Conservation (phyloP, 345 rosid genomes). For the Erysimum cheiranthoides region DNA sequence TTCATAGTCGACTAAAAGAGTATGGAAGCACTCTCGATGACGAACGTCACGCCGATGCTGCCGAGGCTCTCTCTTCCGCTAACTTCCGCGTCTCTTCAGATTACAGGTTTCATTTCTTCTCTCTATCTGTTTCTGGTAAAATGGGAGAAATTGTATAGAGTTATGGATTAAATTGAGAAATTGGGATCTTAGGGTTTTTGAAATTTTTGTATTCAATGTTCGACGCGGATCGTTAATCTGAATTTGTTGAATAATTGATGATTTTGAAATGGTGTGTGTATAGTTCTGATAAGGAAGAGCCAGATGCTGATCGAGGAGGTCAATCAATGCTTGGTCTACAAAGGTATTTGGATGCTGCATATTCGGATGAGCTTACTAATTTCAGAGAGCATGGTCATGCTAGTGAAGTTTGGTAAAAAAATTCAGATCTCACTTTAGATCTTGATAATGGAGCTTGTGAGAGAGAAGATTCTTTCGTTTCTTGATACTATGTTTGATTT, state of each 20-base stretch:
- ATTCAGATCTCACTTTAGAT: constrained; percentile 19
- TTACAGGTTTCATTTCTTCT: constrained; percentile 53
- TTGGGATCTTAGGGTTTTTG: constrained; percentile 38
- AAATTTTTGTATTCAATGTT: background rate
- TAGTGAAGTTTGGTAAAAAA: constrained; percentile 88
- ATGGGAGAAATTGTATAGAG: background rate
- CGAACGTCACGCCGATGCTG: constrained; percentile 96
- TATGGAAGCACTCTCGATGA: constrained; percentile 98
- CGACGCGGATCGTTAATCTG: background rate
- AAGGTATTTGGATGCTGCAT: constrained; percentile 95
- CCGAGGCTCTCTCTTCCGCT: constrained; percentile 81
- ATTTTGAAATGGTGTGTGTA: constrained; percentile 28
- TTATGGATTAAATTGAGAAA: background rate
- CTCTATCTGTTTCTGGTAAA: background rate
- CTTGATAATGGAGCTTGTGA: background rate
- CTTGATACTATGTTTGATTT: constrained; percentile 11
- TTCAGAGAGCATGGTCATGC: constrained; percentile 90
- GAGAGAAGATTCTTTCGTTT: background rate
- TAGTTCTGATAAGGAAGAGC: constrained; percentile 96
- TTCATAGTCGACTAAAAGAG: constrained; percentile 98
- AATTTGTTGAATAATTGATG: constrained; percentile 23
- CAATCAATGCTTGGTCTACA: constrained; percentile 88
- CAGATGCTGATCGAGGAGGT: constrained; percentile 77
- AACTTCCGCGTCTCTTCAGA: constrained; percentile 82
- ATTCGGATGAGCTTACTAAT: constrained; percentile 84